Percentiles rank a stretch among this genome's conserved stretches.
phyloP scores from a whole-genome alignment of 2,329 filamentous ascomycete species.

The Allantophomopsis cytisporea region DNA sequence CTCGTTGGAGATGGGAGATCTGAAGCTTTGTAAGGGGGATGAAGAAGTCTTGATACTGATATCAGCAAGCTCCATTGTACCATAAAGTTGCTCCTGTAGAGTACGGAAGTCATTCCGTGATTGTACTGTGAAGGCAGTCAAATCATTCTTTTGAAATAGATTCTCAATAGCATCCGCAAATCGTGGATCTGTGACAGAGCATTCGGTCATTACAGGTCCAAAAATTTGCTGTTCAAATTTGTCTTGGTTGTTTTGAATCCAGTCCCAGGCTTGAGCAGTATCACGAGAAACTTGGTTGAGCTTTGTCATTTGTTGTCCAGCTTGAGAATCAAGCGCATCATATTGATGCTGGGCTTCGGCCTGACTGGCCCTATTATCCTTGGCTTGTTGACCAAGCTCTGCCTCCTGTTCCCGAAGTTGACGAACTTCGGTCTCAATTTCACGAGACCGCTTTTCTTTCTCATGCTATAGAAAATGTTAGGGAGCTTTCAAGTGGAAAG shows the following conservation, averaged over 20 bases:
- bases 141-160: constrained; percentile 35
- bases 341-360: constrained; percentile 32
- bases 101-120: constrained; percentile 60
- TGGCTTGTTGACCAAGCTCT: constrained; percentile 28
- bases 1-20: constrained; percentile 35
- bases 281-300: constrained; percentile 49
- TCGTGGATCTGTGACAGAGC: constrained; percentile 44
- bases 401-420: constrained; percentile 19
- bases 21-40: constrained; percentile 38
- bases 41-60: constrained; percentile 56
- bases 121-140: constrained; percentile 60
- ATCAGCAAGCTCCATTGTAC: constrained; percentile 49
- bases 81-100: constrained; percentile 52
- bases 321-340: constrained; percentile 52
- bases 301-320: constrained; percentile 58
- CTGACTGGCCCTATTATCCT: constrained; percentile 23
- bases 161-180: constrained; percentile 47
- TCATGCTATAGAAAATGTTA: constrained; percentile 16
- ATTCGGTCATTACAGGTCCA: constrained; percentile 51
- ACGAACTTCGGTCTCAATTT: constrained; percentile 28
- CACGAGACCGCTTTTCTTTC: constrained; percentile 43
- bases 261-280: constrained; percentile 60
- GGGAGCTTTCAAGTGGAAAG: not conserved
- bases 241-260: constrained; percentile 60
- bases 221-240: constrained; percentile 48